These are phyloP conservation scores for Hortiboletus campestris DNA, from an alignment of 768 basidiomycete species.

Conservation along the genomic window DNA sequence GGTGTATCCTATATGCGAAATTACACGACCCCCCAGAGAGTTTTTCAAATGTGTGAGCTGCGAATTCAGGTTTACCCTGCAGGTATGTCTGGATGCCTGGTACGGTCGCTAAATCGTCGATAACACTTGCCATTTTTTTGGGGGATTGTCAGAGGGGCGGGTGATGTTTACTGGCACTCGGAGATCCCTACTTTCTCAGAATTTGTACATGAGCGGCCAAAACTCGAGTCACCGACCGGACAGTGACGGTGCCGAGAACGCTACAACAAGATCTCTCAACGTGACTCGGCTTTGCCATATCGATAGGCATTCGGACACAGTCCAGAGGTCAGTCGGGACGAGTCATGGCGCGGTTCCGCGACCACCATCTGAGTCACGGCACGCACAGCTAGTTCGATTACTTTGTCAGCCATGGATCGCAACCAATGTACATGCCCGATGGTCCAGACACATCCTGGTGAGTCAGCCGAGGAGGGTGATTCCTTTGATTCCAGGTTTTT, in stretches of 20 bases:
- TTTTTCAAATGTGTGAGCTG: conserved; percentile 35
- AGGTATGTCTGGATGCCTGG: conserved; percentile 44
- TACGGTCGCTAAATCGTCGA: conserved; percentile 28
- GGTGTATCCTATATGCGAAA: conserved; percentile 55
- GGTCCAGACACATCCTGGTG: neutral
- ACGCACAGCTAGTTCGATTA: too few species aligned
- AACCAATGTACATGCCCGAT: neutral
- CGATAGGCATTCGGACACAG: neutral
- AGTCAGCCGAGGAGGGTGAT: neutral
- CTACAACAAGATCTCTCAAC: neutral
- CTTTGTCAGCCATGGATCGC: neutral
- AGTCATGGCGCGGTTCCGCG: neutral
- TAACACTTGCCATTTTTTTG: conserved; percentile 15
- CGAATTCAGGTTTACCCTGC: conserved; percentile 42
- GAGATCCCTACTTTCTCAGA: neutral
- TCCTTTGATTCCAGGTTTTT: neutral
- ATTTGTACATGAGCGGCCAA: conserved; percentile 1
- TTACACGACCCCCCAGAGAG: conserved; percentile 56
- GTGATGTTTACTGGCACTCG: neutral
- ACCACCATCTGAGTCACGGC: too few species aligned
- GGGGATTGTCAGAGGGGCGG: neutral
- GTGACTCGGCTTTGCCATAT: neutral
- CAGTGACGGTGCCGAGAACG: conserved; percentile 3
- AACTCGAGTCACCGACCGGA: conserved; percentile 12
- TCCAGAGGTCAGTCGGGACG: neutral